Conservation (phyloP, 805 yeast species). For the Zygosaccharomyces rouxii region DNA sequence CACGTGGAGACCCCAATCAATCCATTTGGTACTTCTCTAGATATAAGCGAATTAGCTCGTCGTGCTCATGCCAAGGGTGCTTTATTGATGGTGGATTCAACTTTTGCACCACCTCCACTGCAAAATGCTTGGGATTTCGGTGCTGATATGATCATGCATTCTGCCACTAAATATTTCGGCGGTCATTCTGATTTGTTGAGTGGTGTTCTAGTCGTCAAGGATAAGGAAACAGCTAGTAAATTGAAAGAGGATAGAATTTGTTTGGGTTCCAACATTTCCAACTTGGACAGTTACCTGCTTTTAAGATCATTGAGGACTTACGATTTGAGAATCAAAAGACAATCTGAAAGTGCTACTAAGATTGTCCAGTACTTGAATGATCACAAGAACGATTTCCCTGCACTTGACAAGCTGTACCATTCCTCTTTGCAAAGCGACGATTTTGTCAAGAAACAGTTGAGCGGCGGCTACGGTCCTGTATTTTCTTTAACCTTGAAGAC, state of each 20-base stretch:
- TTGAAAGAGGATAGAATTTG: conserved; percentile 60
- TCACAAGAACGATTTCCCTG: conserved; percentile 42
- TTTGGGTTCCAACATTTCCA: conserved; percentile 76
- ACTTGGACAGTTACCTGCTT: conserved; percentile 69
- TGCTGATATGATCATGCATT: conserved; percentile 86
- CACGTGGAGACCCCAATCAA: conserved; percentile 88
- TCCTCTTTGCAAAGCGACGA: conserved; percentile 72
- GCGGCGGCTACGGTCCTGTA: conserved; percentile 67
- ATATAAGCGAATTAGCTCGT: conserved; percentile 57
- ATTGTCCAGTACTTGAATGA: conserved; percentile 57
- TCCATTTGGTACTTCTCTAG: conserved; percentile 68
- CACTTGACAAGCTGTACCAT: conserved; percentile 57
- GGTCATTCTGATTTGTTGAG: conserved; percentile 93
- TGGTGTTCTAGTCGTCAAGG: conserved; percentile 71
- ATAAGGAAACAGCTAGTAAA: conserved; percentile 40
- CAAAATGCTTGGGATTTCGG: conserved; percentile 77
- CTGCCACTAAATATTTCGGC: conserved; percentile 90
- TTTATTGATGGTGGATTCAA: conserved; percentile 66
- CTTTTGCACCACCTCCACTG: conserved; percentile 92
- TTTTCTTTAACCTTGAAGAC: conserved; percentile 57
- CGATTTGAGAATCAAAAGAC: conserved; percentile 65
- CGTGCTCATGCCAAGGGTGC: conserved; percentile 80
- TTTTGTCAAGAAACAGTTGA: conserved; percentile 61
- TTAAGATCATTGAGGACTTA: conserved; percentile 78
- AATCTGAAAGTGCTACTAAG: conserved; percentile 56